These are phyloP conservation scores for Rutstroemia sp. DNA, from an alignment of 2,329 filamentous ascomycete genomes.

Conservation along the genomic window DNA sequence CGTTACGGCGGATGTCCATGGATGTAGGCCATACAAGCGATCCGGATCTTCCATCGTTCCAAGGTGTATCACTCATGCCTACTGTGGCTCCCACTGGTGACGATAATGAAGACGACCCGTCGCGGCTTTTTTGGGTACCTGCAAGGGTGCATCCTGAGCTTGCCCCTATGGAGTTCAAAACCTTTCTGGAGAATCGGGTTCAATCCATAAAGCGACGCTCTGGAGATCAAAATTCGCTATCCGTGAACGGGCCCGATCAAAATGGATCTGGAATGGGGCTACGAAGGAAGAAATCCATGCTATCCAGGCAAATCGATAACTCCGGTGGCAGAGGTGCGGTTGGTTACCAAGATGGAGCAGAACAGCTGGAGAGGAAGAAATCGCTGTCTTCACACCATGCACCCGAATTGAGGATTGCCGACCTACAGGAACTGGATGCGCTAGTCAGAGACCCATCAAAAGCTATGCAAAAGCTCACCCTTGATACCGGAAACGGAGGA, in stretches of 20 bases:
- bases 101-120: constrained; percentile 81
- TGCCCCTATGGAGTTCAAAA: constrained; percentile 93
- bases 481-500: constrained; percentile 24
- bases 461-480: constrained; percentile 60
- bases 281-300: constrained; percentile 87
- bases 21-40: constrained; percentile 57
- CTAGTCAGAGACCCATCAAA: constrained; percentile 73
- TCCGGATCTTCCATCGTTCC: constrained; percentile 70
- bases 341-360: constrained; percentile 77
- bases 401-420: constrained; percentile 52
- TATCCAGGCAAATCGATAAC: constrained; percentile 84
- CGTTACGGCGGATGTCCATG: constrained; percentile 71
- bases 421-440: constrained; percentile 64
- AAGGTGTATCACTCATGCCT: constrained; percentile 56
- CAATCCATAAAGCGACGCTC: constrained; percentile 83
- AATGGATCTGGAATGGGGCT: constrained; percentile 52
- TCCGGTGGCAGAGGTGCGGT: constrained; percentile 48
- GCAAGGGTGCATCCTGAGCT: constrained; percentile 90
- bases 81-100: constrained; percentile 63
- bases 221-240: constrained; percentile 59
- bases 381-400: constrained; percentile 46
- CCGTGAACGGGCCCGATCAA: constrained; percentile 46
- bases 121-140: constrained; percentile 90
- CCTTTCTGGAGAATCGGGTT: constrained; percentile 87
- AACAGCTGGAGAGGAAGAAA: constrained; percentile 66